Percentiles rank a stretch among this genome's conserved stretches.
Conservation (phyloP, 2,329 filamentous ascomycete species). For the Thielaviopsis ethacetica region DNA sequence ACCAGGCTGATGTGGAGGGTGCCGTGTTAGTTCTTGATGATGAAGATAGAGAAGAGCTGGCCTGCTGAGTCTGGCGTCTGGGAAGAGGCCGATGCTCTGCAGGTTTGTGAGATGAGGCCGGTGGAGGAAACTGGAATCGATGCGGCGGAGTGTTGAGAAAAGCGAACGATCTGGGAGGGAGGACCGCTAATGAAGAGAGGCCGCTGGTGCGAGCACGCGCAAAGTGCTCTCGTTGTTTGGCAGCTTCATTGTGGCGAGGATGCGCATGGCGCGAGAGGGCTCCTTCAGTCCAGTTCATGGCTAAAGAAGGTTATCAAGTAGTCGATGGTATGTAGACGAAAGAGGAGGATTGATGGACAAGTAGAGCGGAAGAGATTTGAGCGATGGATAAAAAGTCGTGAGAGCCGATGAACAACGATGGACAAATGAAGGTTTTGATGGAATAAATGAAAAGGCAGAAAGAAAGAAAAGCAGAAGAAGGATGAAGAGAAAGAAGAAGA, state of each 20-base stretch:
- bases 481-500: too few species aligned
- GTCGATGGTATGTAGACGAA: background rate
- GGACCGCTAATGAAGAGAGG: background rate
- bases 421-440: too few species aligned
- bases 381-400: too few species aligned
- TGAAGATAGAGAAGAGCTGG: background rate
- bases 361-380: too few species aligned
- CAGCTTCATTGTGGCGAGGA: slow-evolving; percentile 18
- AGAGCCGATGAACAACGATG: too few species aligned
- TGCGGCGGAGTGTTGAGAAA: background rate
- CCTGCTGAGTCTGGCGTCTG: background rate
- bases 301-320: background rate
- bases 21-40: background rate
- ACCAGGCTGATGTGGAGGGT: background rate
- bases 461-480: too few species aligned
- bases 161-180: background rate
- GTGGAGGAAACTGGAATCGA: background rate
- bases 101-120: too few species aligned
- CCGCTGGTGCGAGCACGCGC: slow-evolving; percentile 13
- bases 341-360: background rate
- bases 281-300: slow-evolving; percentile 28
- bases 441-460: too few species aligned
- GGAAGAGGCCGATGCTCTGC: background rate
- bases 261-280: slow-evolving; percentile 22
- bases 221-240: slow-evolving; percentile 24